These are phyloP conservation scores for Magnusiomyces suaveolens DNA, from an alignment of 1,139 yeast species.

Conservation along the genomic window DNA sequence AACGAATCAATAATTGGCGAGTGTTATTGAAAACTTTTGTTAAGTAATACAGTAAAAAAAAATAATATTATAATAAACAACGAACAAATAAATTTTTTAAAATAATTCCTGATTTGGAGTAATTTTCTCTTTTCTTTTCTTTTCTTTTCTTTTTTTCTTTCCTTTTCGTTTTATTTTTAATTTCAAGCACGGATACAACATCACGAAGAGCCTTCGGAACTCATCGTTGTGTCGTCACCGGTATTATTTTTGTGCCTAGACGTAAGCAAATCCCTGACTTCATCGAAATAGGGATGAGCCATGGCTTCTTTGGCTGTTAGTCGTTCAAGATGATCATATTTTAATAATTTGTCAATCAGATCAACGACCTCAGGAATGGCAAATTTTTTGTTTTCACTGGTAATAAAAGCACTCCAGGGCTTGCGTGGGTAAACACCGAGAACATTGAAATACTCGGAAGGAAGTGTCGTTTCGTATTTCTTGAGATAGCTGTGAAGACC, in stretches of 20 bases:
- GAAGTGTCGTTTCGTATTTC: slow-evolving; percentile 67
- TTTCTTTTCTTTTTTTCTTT: too few species aligned
- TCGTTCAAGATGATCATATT: slow-evolving; percentile 92
- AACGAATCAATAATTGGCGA: too few species aligned
- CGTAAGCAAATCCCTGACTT: slow-evolving; percentile 22
- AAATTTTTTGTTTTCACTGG: slow-evolving; percentile 59
- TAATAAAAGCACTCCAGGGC: slow-evolving; percentile 83
- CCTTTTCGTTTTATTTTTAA: too few species aligned
- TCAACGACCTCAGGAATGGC: slow-evolving; percentile 68
- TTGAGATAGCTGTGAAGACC: slow-evolving; percentile 62
- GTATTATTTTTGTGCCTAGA: neutral
- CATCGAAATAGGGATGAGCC: slow-evolving; percentile 65
- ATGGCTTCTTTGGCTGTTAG: slow-evolving; percentile 92
- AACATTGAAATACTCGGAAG: slow-evolving; percentile 74
- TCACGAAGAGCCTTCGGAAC: neutral
- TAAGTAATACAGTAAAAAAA: too few species aligned
- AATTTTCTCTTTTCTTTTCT: too few species aligned
- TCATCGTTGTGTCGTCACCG: neutral
- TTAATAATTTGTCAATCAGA: slow-evolving; percentile 68
- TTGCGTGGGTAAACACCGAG: slow-evolving; percentile 66
- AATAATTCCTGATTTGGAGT: too few species aligned
- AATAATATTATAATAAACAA: too few species aligned
- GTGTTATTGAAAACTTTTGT: too few species aligned
- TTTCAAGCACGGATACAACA: too few species aligned
- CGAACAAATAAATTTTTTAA: too few species aligned